A percentile compares a stretch with the other conserved stretches of the same genome.
These are phyloP conservation scores for Arthrinium puccinioides DNA, from an alignment of 2,329 filamentous ascomycete genomes.

Conservation along the genomic window DNA sequence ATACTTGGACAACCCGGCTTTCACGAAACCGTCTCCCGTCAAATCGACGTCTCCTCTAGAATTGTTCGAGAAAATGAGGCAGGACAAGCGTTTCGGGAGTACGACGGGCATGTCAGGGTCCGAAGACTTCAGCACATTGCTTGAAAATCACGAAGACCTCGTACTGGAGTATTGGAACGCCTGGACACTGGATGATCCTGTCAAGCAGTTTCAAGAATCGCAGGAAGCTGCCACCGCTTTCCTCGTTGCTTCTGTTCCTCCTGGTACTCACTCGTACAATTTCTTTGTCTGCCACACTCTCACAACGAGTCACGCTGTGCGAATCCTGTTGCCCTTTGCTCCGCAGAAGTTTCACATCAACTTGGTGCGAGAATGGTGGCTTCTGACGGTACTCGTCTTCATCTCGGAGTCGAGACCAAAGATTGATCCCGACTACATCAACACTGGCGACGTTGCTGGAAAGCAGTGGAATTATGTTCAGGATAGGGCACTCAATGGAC, in stretches of 20 bases:
- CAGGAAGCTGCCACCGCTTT: slow-evolving; percentile 56
- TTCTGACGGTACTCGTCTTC: slow-evolving; percentile 73
- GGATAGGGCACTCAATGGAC: slow-evolving; percentile 60
- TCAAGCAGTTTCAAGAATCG: slow-evolving; percentile 67
- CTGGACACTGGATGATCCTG: slow-evolving; percentile 66
- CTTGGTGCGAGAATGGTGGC: slow-evolving; percentile 83
- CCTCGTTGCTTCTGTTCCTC: slow-evolving; percentile 51
- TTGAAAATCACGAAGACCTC: slow-evolving; percentile 60
- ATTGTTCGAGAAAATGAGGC: slow-evolving; percentile 61
- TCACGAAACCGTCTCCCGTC: slow-evolving; percentile 57
- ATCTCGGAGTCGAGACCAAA: slow-evolving; percentile 66
- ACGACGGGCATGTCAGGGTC: slow-evolving; percentile 52
- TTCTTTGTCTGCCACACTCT: slow-evolving; percentile 79
- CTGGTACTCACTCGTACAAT: slow-evolving; percentile 61
- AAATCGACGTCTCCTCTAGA: slow-evolving; percentile 57
- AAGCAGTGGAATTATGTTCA: slow-evolving; percentile 74
- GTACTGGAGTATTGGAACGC: slow-evolving; percentile 88
- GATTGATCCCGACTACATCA: slow-evolving; percentile 60
- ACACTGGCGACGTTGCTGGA: slow-evolving; percentile 49
- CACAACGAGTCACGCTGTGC: slow-evolving; percentile 79
- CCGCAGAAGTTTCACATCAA: slow-evolving; percentile 65
- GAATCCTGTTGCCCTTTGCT: slow-evolving; percentile 74
- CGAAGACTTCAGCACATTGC: slow-evolving; percentile 60
- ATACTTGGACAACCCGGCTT: slow-evolving; percentile 65
- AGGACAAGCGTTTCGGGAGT: slow-evolving; percentile 63